These are phyloP conservation scores for Ceriops tagal DNA, from an alignment of 345 rosid genomes.

Conservation along the genomic window DNA sequence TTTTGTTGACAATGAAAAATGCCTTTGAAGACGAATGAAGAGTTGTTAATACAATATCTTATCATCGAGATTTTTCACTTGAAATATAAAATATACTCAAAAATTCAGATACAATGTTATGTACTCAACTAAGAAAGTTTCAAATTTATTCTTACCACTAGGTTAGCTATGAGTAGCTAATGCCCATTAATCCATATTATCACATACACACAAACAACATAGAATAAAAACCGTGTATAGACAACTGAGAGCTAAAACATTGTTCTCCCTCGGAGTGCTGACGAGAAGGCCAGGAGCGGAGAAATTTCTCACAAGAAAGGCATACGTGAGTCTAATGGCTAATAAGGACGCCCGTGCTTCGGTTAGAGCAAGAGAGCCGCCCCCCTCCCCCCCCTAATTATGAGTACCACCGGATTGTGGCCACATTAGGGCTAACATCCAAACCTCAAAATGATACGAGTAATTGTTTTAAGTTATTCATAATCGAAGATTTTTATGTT, in stretches of 20 bases:
- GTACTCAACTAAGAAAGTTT: too few species aligned
- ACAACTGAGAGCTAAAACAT: conserved; percentile 29
- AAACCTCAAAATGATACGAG: not conserved
- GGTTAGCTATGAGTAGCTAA: not conserved
- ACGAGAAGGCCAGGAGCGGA: conserved; percentile 32
- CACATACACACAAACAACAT: conserved; percentile 10
- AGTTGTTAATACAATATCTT: too few species aligned
- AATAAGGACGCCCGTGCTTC: conserved; percentile 23
- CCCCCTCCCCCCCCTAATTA: not conserved
- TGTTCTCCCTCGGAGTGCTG: conserved; percentile 23
- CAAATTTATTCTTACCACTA: too few species aligned
- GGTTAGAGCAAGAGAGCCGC: conserved; percentile 25
- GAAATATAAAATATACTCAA: too few species aligned
- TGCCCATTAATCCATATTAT: not conserved
- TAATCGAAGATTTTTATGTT: too few species aligned
- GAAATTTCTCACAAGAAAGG: conserved; percentile 11
- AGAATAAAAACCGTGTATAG: not conserved
- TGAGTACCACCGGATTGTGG: not conserved
- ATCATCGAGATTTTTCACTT: too few species aligned
- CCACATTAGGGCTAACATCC: not conserved
- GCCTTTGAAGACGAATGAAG: too few species aligned
- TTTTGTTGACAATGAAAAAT: too few species aligned
- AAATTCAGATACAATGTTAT: too few species aligned
- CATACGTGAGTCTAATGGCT: conserved; percentile 10
- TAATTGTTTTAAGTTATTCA: too few species aligned